Conservation (phyloP, 1,284 basidiomycete genomes). For the Somion occarium region DNA sequence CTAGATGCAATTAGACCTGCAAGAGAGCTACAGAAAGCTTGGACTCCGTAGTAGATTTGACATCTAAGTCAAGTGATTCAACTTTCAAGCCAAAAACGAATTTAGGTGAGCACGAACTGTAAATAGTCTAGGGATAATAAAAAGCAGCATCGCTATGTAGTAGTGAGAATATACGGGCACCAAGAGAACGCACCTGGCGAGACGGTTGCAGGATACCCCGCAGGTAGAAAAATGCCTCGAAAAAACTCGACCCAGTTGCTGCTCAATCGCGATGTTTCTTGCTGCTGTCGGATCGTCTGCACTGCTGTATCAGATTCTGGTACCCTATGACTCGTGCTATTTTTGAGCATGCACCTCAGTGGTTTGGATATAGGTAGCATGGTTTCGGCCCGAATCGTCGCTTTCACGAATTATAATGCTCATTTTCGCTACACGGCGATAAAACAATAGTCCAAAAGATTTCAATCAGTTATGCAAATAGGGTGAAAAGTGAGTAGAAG, state of each 20-base stretch:
- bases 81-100: not conserved
- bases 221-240: constrained; percentile 14
- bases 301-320: not conserved
- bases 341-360: no score
- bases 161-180: not conserved
- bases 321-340: not conserved
- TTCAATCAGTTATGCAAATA: no score
- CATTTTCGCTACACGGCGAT: no score
- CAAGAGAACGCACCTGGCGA: constrained; percentile 12
- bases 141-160: no score
- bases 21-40: constrained; percentile 66
- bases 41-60: constrained; percentile 60
- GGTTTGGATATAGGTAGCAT: not conserved
- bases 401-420: not conserved
- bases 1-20: constrained; percentile 59
- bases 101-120: not conserved
- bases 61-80: constrained; percentile 29
- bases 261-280: not conserved
- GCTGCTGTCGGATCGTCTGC: not conserved
- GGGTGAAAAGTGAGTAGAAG: no score
- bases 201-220: constrained; percentile 15
- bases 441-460: no score
- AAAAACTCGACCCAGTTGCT: constrained; percentile 10
- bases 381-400: not conserved
- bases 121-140: constrained; percentile 5